A percentile compares a stretch with the other conserved stretches of the same genome.
phyloP scores from a whole-genome alignment of 768 basidiomycete species.

The Tubosaeta brunneosetosa region DNA sequence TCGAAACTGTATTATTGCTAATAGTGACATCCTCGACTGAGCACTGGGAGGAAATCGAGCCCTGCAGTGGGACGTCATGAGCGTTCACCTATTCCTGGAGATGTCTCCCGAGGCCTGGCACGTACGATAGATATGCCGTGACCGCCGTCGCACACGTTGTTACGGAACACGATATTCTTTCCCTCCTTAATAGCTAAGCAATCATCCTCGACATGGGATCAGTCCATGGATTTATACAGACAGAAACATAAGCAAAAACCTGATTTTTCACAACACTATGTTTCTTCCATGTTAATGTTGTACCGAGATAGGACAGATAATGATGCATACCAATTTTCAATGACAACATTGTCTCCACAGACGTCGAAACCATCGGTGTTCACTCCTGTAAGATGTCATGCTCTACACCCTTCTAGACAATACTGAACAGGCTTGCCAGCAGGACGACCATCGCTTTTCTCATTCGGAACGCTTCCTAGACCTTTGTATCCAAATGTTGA shows the following conservation, averaged over 20 bases:
- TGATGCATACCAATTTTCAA: conserved; percentile 21
- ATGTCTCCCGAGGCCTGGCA: neutral
- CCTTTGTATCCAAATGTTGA: conserved; percentile 32
- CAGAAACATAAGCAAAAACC: conserved; percentile 3
- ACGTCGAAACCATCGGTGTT: conserved; percentile 53
- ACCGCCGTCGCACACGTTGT: conserved; percentile 53
- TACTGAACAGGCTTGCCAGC: conserved; percentile 34
- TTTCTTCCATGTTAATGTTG: neutral
- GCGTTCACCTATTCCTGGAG: neutral
- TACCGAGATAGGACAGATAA: neutral
- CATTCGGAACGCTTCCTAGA: conserved; percentile 47
- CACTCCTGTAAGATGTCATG: conserved; percentile 25
- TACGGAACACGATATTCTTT: conserved; percentile 42
- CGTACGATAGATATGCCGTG: conserved; percentile 58
- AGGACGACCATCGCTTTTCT: conserved; percentile 42
- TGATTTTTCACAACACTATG: conserved; percentile 24
- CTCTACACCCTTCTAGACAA: neutral
- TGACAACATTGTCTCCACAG: conserved; percentile 33
- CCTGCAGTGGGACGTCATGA: conserved; percentile 31
- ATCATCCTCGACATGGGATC: conserved; percentile 44
- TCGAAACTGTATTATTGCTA: conserved; percentile 47
- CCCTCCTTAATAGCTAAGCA: conserved; percentile 53
- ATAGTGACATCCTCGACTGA: conserved; percentile 47
- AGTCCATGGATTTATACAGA: neutral
- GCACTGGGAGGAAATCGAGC: conserved; percentile 46